Evolutionary conservation across 768 basidiomycete genomes (phyloP).

Genomic region (Mycena sanguinolenta): DNA sequence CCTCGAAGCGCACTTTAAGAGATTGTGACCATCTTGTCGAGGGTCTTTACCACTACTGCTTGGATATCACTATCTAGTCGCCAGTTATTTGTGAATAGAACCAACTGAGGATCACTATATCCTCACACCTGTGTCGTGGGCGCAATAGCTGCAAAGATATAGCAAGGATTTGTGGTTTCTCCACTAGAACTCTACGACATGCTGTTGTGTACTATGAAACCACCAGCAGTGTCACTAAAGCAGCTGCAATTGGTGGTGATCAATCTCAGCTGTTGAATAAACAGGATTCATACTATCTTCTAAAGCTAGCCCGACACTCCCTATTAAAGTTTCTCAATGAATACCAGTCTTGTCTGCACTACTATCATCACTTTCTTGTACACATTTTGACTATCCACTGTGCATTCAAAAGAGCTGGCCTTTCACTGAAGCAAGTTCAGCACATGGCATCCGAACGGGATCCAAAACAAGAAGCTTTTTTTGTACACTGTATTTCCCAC

Average conservation of each 20-base stretch:
- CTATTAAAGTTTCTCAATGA: conserved; percentile 33
- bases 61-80: too few species aligned
- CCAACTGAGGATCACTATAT: too few species aligned
- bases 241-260: conserved; percentile 15
- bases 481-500: conserved; percentile 23
- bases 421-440: conserved; percentile 31
- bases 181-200: conserved; percentile 20
- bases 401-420: conserved; percentile 23
- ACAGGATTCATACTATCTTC: conserved; percentile 18
- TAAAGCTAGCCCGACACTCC: conserved; percentile 22
- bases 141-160: conserved; percentile 18
- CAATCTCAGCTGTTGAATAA: conserved; percentile 9
- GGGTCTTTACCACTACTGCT: too few species aligned
- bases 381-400: conserved; percentile 34
- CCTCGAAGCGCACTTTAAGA: too few species aligned
- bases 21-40: too few species aligned
- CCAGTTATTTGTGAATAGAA: too few species aligned
- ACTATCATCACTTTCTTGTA: conserved; percentile 27
- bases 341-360: conserved; percentile 17
- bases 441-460: conserved; percentile 30
- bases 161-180: conserved; percentile 22
- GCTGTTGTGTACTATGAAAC: background rate
- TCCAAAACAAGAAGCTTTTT: conserved; percentile 22
- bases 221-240: conserved; percentile 24
- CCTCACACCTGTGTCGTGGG: conserved; percentile 8